These are phyloP conservation scores for Casuarina cunninghamiana DNA, from an alignment of 306 rosid genomes.

Conservation along the genomic window DNA sequence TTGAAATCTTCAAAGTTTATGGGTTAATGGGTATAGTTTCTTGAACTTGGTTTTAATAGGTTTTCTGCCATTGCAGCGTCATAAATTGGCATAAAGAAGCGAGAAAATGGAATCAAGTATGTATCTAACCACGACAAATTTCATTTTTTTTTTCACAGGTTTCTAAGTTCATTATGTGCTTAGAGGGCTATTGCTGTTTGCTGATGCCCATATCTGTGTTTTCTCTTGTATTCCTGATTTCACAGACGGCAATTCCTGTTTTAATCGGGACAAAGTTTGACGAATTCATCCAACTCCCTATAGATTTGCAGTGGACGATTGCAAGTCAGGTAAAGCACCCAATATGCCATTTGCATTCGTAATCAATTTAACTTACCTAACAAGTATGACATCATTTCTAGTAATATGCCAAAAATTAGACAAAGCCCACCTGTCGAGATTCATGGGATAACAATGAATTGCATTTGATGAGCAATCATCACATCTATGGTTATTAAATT, in stretches of 20 bases:
- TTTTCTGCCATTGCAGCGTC: slow-evolving; percentile 53
- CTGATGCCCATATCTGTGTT: background rate
- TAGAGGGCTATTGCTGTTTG: background rate
- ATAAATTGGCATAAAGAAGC: slow-evolving; percentile 74
- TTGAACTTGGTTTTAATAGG: background rate
- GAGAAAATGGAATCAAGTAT: slow-evolving; percentile 88
- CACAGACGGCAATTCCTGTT: slow-evolving; percentile 86
- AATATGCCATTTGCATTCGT: background rate
- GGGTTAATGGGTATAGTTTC: background rate
- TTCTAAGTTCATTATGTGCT: background rate
- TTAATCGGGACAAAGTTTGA: slow-evolving; percentile 93
- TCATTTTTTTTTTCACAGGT: background rate
- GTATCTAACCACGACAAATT: background rate
- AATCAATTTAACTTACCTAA: too few species aligned
- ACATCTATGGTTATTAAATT: background rate
- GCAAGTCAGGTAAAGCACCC: slow-evolving; percentile 69
- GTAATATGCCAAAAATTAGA: too few species aligned
- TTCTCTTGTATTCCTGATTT: slow-evolving; percentile 11
- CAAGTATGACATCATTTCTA: too few species aligned
- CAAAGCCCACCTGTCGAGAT: background rate
- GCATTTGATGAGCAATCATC: background rate
- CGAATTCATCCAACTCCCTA: slow-evolving; percentile 94
- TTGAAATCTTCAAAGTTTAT: background rate
- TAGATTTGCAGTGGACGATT: slow-evolving; percentile 95
- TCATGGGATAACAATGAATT: background rate